These are phyloP conservation scores for Larix kaempferi DNA, from an alignment of 75 land plant species.

Conservation along the genomic window DNA sequence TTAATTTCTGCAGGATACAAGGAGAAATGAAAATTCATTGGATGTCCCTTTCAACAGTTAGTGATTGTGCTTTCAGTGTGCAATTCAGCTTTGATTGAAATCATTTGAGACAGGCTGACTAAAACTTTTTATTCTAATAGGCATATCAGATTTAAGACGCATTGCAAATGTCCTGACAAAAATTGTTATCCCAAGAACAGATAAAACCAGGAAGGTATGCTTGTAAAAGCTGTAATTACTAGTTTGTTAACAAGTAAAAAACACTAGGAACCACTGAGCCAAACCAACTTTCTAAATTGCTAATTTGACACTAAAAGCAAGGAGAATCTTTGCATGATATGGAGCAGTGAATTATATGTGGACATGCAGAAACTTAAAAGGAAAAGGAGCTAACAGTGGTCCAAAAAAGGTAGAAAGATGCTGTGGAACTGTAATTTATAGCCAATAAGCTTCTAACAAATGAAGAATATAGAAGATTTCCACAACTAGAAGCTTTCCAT, in stretches of 20 bases:
- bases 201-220: background rate
- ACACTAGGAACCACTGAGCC: background rate
- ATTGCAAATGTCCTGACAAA: background rate
- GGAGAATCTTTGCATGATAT: background rate
- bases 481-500: no score
- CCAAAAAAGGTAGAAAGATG: background rate
- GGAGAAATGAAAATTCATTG: background rate
- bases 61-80: background rate
- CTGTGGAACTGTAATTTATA: background rate
- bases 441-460: background rate
- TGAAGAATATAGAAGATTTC: background rate
- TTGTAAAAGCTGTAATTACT: background rate
- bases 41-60: background rate
- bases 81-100: background rate
- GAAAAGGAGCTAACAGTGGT: background rate
- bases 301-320: background rate
- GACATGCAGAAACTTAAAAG: background rate
- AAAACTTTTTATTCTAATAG: background rate
- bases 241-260: background rate
- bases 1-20: constrained; percentile 1
- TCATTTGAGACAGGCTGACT: background rate
- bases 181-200: background rate
- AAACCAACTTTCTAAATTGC: background rate
- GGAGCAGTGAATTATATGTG: background rate
- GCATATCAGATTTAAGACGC: background rate